These are phyloP conservation scores for Epichloe sp. DNA, from an alignment of 2,329 filamentous ascomycete genomes.

Conservation along the genomic window DNA sequence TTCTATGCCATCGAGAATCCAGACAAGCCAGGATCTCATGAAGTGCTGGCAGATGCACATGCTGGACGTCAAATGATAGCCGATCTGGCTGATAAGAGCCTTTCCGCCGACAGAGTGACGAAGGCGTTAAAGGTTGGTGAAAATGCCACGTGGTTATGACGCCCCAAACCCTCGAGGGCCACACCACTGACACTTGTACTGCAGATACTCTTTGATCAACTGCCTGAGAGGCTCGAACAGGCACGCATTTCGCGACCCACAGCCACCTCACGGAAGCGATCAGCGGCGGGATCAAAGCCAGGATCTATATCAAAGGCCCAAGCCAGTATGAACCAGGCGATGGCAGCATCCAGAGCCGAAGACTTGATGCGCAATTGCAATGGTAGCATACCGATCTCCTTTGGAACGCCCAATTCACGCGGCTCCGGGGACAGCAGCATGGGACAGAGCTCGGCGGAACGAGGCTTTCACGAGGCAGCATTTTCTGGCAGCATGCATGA, in stretches of 20 bases:
- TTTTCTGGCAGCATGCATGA: constrained; percentile 30
- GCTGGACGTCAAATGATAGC: constrained; percentile 75
- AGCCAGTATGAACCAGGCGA: constrained; percentile 17
- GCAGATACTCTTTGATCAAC: constrained; percentile 68
- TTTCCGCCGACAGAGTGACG: constrained; percentile 81
- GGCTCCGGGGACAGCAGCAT: constrained; percentile 23
- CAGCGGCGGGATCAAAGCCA: constrained; percentile 30
- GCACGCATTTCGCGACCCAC: constrained; percentile 21
- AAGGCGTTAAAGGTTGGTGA: constrained; percentile 57
- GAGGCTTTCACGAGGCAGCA: constrained; percentile 21
- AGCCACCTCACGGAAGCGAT: constrained; percentile 39
- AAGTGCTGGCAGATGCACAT: constrained; percentile 73
- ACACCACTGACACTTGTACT: constrained; percentile 3
- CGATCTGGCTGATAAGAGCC: constrained; percentile 66
- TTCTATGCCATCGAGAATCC: constrained; percentile 75
- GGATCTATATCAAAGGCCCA: constrained; percentile 20
- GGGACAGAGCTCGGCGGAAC: constrained; percentile 14
- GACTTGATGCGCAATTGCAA: constrained; percentile 21
- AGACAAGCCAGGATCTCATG: constrained; percentile 57
- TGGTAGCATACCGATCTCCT: constrained; percentile 12
- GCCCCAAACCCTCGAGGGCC: not conserved
- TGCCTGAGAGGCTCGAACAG: constrained; percentile 59
- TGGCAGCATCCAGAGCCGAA: constrained; percentile 20
- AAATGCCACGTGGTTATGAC: not conserved
- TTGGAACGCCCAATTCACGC: constrained; percentile 13